Evolutionary conservation across 129 eudicot genomes (phyloP).

Genomic region (Oenanthe sinensis): DNA sequence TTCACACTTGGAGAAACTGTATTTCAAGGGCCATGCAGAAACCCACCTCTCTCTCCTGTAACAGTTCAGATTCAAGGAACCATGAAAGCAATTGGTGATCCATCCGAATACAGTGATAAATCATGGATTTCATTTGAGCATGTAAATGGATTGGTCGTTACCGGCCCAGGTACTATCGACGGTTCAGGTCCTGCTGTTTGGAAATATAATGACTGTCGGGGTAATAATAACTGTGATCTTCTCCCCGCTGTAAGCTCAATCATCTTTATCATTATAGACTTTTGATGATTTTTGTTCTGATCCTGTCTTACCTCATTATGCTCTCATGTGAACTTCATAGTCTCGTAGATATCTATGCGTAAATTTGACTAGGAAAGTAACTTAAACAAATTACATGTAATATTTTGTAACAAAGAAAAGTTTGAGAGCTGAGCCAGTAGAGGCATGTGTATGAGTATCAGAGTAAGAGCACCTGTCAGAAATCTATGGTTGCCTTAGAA

Average conservation of each 20-base stretch:
- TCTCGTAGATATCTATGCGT: too few species aligned
- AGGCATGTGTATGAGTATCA: too few species aligned
- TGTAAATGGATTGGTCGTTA: conserved; percentile 25
- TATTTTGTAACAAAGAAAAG: neutral
- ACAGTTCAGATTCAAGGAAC: conserved; percentile 30
- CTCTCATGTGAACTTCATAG: neutral
- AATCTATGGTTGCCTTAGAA: too few species aligned
- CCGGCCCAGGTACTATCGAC: conserved; percentile 47
- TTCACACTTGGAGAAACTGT: conserved; percentile 21
- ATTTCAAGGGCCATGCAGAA: conserved; percentile 44
- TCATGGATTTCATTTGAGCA: conserved; percentile 35
- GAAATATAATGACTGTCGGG: conserved; percentile 39
- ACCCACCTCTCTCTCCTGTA: conserved; percentile 13
- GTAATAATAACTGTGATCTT: conserved; percentile 28
- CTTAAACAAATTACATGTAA: neutral
- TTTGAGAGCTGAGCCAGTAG: too few species aligned
- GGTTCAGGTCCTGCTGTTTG: conserved; percentile 36
- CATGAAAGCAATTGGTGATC: conserved; percentile 24
- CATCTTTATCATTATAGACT: neutral
- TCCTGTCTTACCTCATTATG: neutral
- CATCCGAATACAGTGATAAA: conserved; percentile 20
- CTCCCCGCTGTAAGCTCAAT: conserved; percentile 38
- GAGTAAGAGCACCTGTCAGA: too few species aligned
- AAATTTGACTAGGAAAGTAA: too few species aligned
- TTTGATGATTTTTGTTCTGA: neutral